Evolutionary conservation across 2,329 filamentous ascomycete species (phyloP), one percentile per base, ranked within the genome.

Genomic region (Coleophoma cylindrospora): DNA sequence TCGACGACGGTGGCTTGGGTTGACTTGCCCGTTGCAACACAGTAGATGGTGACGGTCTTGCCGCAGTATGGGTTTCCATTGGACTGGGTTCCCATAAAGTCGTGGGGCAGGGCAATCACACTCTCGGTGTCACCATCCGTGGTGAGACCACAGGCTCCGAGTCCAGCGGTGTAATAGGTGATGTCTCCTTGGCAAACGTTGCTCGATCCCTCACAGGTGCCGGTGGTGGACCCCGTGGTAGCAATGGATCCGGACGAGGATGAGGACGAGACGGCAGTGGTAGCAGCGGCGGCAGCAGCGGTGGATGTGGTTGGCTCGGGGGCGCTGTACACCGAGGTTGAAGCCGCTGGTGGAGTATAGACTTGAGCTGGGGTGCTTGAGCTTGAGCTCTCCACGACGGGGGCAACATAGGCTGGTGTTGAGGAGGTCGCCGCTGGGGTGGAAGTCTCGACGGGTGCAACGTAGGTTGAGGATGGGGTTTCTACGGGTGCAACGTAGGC

Each of bases 51-150:
- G 62, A 91, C 79, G 45, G 70, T 81, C 71, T 82, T 78, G 65
- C 82, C 83, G 68, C 89, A 94, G 66, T 81, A 78, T 44, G 80
- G 77, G 74, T 91, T 88, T 59, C 67, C 72, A 72, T 88, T 89
- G 61, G 83, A 84, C 49, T 66, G 63, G 0, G 64, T 55, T 52
- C 81, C 83, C 81, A 91, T 89, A 62, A 88, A 70, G 4, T 61
- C 70, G 40, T 74, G 60, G 17, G 86, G 80, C 48, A 95, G 73
- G 52, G 89, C 89, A 50, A 94, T 81, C 52, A 90, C 81, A 64
- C 79, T 73, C 17, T 83, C 74, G 4, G 63, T 66, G 55, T 68
- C 64, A 61, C 82, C 81, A 43, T 72, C 64, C 69, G 83, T 83
- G 57, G 81, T 77, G 36, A 66, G 67, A 48, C 87, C 88, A 63